Percentiles rank a stretch among this genome's conserved stretches.
These are phyloP conservation scores for Cardiospermum halicacabum DNA, from an alignment of 345 rosid genomes.

Conservation along the genomic window DNA sequence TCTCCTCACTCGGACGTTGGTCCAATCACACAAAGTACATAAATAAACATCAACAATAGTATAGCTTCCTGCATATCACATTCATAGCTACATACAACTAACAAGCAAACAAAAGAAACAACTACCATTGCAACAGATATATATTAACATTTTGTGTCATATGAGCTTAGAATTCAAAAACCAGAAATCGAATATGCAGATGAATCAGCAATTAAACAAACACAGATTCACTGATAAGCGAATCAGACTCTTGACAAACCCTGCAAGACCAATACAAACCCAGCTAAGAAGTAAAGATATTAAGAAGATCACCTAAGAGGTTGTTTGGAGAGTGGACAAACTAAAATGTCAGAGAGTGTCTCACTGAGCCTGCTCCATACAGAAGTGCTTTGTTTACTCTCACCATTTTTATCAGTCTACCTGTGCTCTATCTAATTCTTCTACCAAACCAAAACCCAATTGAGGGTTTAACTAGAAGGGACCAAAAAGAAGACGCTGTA, in stretches of 20 bases:
- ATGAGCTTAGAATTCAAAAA: not conserved
- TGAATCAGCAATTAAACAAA: slow-evolving; percentile 49
- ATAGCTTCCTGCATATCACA: too few relatives aligned
- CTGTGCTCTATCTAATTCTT: too few relatives aligned
- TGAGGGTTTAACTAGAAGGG: too few relatives aligned
- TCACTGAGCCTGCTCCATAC: slow-evolving; percentile 50
- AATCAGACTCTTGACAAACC: slow-evolving; percentile 51
- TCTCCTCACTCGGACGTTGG: too few relatives aligned
- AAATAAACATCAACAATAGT: too few relatives aligned
- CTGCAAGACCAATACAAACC: slow-evolving; percentile 26
- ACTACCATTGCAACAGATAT: too few relatives aligned
- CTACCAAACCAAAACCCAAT: not conserved
- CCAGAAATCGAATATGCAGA: not conserved
- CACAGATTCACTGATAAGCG: slow-evolving; percentile 73
- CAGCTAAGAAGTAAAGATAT: slow-evolving; percentile 1
- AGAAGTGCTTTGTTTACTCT: slow-evolving; percentile 34
- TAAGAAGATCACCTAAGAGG: slow-evolving; percentile 49
- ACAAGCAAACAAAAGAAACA: not conserved
- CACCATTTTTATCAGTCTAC: slow-evolving; percentile 40
- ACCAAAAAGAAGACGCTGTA: too few relatives aligned
- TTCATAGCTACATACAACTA: not conserved
- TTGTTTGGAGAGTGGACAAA: slow-evolving; percentile 83
- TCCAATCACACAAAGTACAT: not conserved
- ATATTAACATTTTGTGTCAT: too few relatives aligned
- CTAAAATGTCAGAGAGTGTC: slow-evolving; percentile 62